phyloP scores from a whole-genome alignment of 1,139 yeast genomes.

The Scheffersomyces cryptocercus region DNA sequence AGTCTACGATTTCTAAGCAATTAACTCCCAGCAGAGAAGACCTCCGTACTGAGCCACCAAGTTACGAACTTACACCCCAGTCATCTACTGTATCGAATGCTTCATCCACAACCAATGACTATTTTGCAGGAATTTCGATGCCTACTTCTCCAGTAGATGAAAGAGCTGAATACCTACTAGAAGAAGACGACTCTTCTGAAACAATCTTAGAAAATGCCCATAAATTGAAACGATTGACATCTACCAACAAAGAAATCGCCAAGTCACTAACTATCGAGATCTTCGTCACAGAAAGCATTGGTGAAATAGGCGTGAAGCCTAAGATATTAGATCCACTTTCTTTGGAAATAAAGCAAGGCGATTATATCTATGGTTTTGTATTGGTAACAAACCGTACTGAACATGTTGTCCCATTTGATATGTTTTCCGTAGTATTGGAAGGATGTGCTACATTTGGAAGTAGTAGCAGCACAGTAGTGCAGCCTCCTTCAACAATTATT shows the following conservation, averaged over 20 bases:
- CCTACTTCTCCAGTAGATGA: slow-evolving; percentile 20
- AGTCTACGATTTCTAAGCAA: slow-evolving; percentile 39
- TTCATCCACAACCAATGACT: slow-evolving; percentile 17
- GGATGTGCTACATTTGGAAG: slow-evolving; percentile 31
- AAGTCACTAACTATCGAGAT: slow-evolving; percentile 29
- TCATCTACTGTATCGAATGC: slow-evolving; percentile 16
- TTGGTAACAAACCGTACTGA: slow-evolving; percentile 33
- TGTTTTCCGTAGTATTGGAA: slow-evolving; percentile 42
- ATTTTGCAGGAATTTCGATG: slow-evolving; percentile 18
- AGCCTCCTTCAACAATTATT: slow-evolving; percentile 16
- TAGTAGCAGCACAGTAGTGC: slow-evolving; percentile 14
- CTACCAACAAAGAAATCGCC: slow-evolving; percentile 30
- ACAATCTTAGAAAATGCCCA: slow-evolving; percentile 39
- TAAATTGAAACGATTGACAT: slow-evolving; percentile 33
- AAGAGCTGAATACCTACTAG: slow-evolving; percentile 16
- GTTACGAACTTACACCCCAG: slow-evolving; percentile 33
- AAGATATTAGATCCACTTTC: slow-evolving; percentile 29
- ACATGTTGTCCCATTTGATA: slow-evolving; percentile 36
- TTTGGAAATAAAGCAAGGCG: slow-evolving; percentile 40
- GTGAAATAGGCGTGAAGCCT: slow-evolving; percentile 31
- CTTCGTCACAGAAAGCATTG: slow-evolving; percentile 31
- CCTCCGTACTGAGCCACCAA: slow-evolving; percentile 34
- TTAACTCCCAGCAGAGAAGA: slow-evolving; percentile 38
- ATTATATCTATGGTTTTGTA: slow-evolving; percentile 40
- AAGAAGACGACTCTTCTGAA: slow-evolving; percentile 17